phyloP scores from a whole-genome alignment of 495 filamentous ascomycete genomes.

The Cercophora samala region DNA sequence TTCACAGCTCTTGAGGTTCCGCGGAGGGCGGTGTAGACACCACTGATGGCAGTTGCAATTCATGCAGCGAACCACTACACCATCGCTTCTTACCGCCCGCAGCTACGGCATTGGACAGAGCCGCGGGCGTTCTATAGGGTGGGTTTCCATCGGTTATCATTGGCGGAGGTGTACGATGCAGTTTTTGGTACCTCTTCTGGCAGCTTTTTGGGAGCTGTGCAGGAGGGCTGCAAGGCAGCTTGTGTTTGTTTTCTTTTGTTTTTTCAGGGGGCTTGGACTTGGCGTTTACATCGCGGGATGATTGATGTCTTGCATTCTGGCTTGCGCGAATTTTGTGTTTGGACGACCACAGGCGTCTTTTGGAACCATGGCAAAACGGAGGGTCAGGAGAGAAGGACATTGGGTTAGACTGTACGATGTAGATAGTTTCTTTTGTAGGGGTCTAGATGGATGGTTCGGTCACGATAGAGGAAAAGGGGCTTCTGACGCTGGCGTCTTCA shows the following conservation, averaged over 20 bases:
- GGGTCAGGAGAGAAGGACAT: background rate
- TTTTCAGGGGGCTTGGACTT: conserved; percentile 7
- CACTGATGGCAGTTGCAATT: background rate
- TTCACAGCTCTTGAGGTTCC: conserved; percentile 53
- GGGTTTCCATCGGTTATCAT: background rate
- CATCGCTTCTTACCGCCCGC: background rate
- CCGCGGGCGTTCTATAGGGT: background rate
- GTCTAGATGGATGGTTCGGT: background rate
- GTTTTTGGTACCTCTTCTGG: background rate
- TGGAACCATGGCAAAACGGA: background rate
- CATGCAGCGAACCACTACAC: background rate
- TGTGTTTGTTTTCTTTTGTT: background rate
- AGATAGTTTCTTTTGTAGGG: background rate
- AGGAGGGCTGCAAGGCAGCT: background rate
- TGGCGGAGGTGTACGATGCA: background rate
- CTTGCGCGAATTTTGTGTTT: conserved; percentile 8
- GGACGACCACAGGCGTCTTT: background rate
- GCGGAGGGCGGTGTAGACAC: background rate
- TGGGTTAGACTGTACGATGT: background rate
- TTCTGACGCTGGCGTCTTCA: background rate
- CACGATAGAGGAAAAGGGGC: background rate
- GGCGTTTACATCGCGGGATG: background rate
- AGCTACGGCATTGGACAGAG: conserved; percentile 2
- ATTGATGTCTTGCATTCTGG: conserved; percentile 4
- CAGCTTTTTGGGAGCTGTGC: background rate